Base-by-base conservation (phyloP, 2,329 filamentous ascomycete species). In the Aphanoascus verrucosus region DNA sequence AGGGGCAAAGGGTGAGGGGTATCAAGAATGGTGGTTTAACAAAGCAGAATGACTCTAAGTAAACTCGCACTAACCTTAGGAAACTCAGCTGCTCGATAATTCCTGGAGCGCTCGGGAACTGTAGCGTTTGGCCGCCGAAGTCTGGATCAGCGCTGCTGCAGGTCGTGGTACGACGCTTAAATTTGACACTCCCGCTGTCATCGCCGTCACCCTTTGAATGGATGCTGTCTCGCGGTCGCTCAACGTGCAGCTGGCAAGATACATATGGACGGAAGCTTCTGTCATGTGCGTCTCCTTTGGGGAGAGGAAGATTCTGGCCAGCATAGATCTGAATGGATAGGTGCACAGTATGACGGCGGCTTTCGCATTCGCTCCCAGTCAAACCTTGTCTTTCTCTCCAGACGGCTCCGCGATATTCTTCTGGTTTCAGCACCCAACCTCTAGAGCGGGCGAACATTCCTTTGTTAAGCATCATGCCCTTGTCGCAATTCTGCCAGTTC, bases 391-490 rank as follows among this genome's bases (percentile, higher is more conserved):
- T 35, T 40, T 53, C 31, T 38, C 41, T 37, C 34, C 49, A 45
- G 40, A 47, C 35, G 34, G 19, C 50, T 53, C 57, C 56, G 55
- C 82, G 83, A 66, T 89, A 93, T 14, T 84, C 84, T 32, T 77
- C 67, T 0, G 90, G 89, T 69, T 96, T 96, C 57, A 93, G 75
- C 1, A 90, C 81, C 86, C 88, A 96, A 40, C 91, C 90, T 41
- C 80, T 74, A 49, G 86, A 85, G 8, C 82, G 86, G 1, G 82
- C 79, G 68, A 95, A 95, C 88, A 94, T 93, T 61, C 82, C 90
- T 64, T 93, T 84, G 64, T 96, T 96, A 12, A 95, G 78, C 91
- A 96, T 96, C 84, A 94, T 94, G 32, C 88, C 89, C 61, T 88
- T 85, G 63, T 96, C 89, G 68, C 86, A 83, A 57, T 83, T 84